These are phyloP conservation scores for Tulasnella calospora DNA, from an alignment of 768 basidiomycete species.

Conservation along the genomic window DNA sequence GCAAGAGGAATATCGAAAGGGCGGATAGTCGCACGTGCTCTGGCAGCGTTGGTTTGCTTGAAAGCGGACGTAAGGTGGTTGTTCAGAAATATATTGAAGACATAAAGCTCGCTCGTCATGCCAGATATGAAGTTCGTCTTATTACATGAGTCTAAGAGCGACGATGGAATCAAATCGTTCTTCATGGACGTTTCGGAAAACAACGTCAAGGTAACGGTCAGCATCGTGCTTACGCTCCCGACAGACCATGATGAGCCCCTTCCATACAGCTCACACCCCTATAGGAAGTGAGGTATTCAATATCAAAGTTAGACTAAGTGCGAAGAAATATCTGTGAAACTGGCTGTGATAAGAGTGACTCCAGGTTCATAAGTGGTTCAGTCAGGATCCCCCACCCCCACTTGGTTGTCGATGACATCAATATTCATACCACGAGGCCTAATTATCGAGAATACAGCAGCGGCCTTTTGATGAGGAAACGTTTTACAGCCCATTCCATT, in stretches of 20 bases:
- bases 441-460: background rate
- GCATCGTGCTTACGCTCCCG: background rate
- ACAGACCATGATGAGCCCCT: slow-evolving; percentile 90
- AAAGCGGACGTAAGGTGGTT: too few relatives aligned
- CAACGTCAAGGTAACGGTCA: slow-evolving; percentile 76
- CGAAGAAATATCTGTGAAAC: slow-evolving; percentile 68
- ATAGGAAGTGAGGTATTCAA: slow-evolving; percentile 83
- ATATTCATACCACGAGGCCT: background rate
- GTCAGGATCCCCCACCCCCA: background rate
- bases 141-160: slow-evolving; percentile 92
- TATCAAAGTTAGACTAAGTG: slow-evolving; percentile 72
- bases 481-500: slow-evolving; percentile 59
- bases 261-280: slow-evolving; percentile 81
- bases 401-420: background rate
- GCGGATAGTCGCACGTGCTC: too few relatives aligned
- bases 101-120: too few relatives aligned
- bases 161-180: slow-evolving; percentile 91
- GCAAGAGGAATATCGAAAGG: too few relatives aligned
- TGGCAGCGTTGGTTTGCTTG: too few relatives aligned
- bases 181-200: slow-evolving; percentile 95
- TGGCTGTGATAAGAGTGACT: background rate
- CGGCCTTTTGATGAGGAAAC: background rate
- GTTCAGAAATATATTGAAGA: too few relatives aligned
- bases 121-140: slow-evolving; percentile 93
- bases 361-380: background rate